Base-by-base conservation (phyloP, 306 rosid genomes). In the Inga laurina region DNA sequence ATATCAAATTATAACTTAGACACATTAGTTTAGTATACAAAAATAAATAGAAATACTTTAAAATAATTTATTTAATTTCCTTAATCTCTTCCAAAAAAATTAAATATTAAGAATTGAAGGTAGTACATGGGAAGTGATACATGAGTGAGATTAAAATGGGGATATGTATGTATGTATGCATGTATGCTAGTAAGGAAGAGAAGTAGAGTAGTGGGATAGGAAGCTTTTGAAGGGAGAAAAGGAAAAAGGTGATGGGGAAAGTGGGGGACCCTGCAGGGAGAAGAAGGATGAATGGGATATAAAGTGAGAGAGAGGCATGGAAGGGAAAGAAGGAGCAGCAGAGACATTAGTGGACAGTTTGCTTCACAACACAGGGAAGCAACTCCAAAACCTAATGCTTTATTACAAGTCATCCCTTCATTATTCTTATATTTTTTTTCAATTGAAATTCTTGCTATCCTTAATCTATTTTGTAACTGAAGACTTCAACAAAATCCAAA, bases 341-440 rank as follows among this genome's bases (percentile, higher is more conserved):
- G 72, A 75, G 64, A 56, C 80, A 77, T 86, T 86, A 68, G 66
- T 45, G 68, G 86, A 52, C 69, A 76, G 71, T 45, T 84, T 83
- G 82, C 83, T 84, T 92, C 46, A 3, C 18, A 62, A 62, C 13
- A 62, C 30, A 22, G 24, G 35, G 34, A 61, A 24, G 35, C 35
- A 13, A 4, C 8, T 27, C 64, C 30, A 57, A 24, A 62, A 24
- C 75, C 65, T 61, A 24, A 10, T 61, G 13, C 65, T 75, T 46
- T 54, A 76, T 82, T 75, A 74, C 74, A 84, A 52, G 66, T 67
- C 82, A 82, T 27, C 57, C 57, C 21, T 21, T 51, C 21, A 14
- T 51, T 51, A 4, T 16, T 51, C 9, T 18, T 52, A 4, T 49
- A 1, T 52, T 5, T 52, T 54, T 15, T 49, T 4, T 2, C 3